Percentiles rank a stretch among this genome's conserved stretches.
Evolutionary conservation across 1,284 basidiomycete species (phyloP).

Genomic region (Ustilago esculenta): DNA sequence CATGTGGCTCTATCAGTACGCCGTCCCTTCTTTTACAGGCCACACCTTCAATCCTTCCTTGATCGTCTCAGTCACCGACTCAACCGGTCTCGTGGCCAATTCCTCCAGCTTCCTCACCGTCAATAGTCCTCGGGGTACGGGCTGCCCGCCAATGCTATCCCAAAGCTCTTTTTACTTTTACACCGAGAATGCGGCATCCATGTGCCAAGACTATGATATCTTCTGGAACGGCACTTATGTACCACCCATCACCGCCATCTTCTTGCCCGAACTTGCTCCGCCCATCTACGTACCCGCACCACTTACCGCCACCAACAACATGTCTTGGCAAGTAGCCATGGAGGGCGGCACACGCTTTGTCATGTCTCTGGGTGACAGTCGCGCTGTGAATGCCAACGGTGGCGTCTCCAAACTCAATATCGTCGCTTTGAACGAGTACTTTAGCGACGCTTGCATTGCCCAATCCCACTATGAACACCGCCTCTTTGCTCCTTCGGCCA

Average conservation of each 20-base stretch:
- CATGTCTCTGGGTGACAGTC: conserved; percentile 41
- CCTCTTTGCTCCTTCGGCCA: conserved; percentile 32
- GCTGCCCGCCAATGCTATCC: conserved; percentile 24
- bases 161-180: conserved; percentile 35
- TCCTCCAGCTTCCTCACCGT: conserved; percentile 42
- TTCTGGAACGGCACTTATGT: conserved; percentile 37
- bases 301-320: not conserved
- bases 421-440: conserved; percentile 43
- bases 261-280: conserved; percentile 39
- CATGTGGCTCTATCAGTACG: conserved; percentile 50
- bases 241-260: conserved; percentile 33
- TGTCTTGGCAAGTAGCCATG: conserved; percentile 38
- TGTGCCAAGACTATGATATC: conserved; percentile 35
- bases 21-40: conserved; percentile 37
- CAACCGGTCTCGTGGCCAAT: conserved; percentile 51
- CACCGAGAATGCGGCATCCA: conserved; percentile 23
- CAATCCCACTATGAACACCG: conserved; percentile 9
- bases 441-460: conserved; percentile 25
- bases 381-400: conserved; percentile 13
- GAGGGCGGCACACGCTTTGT: conserved; percentile 41
- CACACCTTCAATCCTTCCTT: conserved; percentile 35
- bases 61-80: conserved; percentile 53
- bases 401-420: conserved; percentile 48
- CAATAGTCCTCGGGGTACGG: conserved; percentile 10
- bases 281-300: conserved; percentile 39